A percentile compares a stretch with the other conserved stretches of the same genome.
These are phyloP conservation scores for Russula virescens DNA, from an alignment of 768 basidiomycete species.

Conservation along the genomic window DNA sequence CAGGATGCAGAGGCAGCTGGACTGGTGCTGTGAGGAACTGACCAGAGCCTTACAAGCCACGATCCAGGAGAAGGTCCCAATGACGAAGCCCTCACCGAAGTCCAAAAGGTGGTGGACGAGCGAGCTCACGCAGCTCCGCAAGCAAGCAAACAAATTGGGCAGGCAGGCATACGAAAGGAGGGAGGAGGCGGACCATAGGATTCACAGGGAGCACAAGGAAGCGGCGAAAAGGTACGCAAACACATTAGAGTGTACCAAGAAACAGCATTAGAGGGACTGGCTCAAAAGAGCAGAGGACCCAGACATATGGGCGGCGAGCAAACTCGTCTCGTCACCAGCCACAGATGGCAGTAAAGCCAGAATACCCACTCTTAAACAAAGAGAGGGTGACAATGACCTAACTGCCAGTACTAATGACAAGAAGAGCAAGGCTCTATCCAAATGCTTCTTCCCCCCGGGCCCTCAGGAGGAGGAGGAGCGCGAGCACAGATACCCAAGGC, in stretches of 20 bases:
- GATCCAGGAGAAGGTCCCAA: background rate
- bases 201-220: too few species aligned
- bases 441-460: too few species aligned
- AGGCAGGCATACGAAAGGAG: background rate
- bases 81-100: accelerated
- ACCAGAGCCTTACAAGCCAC: background rate
- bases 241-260: background rate
- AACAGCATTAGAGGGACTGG: background rate
- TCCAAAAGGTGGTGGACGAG: background rate
- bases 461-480: too few species aligned
- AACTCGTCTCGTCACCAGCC: background rate
- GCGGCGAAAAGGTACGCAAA: background rate
- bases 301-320: background rate
- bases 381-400: too few species aligned
- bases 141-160: background rate
- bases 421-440: too few species aligned
- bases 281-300: background rate
- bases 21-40: accelerated
- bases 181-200: too few species aligned
- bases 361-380: background rate
- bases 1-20: background rate
- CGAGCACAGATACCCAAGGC: too few species aligned
- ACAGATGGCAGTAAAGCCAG: background rate
- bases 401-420: too few species aligned
- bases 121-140: too few species aligned